Base-by-base conservation (phyloP, 208 protist genomes). In the Trypanosoma melophagium region DNA sequence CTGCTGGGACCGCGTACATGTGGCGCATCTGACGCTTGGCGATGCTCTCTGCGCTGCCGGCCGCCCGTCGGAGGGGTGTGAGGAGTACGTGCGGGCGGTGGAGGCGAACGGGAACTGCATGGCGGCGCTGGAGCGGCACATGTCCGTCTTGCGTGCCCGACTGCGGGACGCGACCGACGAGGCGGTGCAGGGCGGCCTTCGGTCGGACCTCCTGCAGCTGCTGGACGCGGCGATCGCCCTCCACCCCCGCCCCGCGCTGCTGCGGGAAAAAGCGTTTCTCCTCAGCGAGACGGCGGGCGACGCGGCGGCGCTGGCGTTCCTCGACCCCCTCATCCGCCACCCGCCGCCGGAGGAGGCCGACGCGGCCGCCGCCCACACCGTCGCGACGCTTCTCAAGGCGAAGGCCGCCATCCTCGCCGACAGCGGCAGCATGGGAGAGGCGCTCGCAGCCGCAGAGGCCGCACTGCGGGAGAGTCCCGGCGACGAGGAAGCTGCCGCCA, bases 381-480 rank as follows among this genome's bases (percentile, higher is more conserved):
- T 77, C 52, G 70, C 81, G 49, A 90, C 85, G 38, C 79, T 96
- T 47, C 75, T 86, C 49, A 96, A 96, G 79, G 88, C 91, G 31
- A 92, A 93, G 77, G 88, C 91, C 1, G 91, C 91, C 14, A 91
- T 96, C 55, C 74, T 96, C 2, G 91, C 91, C 13, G 91, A 96
- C 63, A 77, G 76, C 41, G 84, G 86, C 7, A 82, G 71, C 60
- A 68, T 94, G 41, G 56, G 51, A 4, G 87, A 91, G 50, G 91
- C 91, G 28, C 70, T 91, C n/a, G 68, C 69, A 51, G 83, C 73
- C 9, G 86, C 87, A 41, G 64, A 83, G 49, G 66, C 79, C 50
- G 91, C 89, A 0, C 72, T 92, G 10, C 73, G 76, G 66, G 74
- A 81, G 56, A 71, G 72, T 62, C 81, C 91, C 3, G 57, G 59